Base-by-base conservation (phyloP, 805 yeast species). In the Cyberlindnera subsufficiens region DNA sequence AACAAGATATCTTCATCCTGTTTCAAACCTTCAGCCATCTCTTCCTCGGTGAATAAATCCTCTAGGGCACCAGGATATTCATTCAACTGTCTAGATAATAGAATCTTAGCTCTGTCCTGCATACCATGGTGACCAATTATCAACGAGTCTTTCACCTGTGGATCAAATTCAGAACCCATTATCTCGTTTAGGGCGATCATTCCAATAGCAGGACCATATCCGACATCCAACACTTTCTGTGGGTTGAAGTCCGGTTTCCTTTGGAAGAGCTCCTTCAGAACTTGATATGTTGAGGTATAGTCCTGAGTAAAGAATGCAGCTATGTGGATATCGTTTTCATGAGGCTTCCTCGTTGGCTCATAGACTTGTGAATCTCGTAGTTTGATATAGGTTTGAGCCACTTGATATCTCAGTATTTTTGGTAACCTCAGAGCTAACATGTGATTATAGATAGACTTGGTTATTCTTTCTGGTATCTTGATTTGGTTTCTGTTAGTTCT, bases 131-230 rank as follows among this genome's bases (percentile, higher is more conserved):
- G 68, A 1, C 96, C 93, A 16, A 81, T 68, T 15, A 90, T 73
- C 19, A 82, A 85, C 0, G 86, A 80, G 32, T 86, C 88, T 53
- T 86, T 86, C 13, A 67, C 66, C 16, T 65, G 65, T 0, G 95
- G 88, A 16, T 64, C 59, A 65, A 75, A 84, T 0, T 72, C 72
- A 3, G 72, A 72, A 0, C 86, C 89, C 79, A 87, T 77, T 1
- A 90, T 54, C 54, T 89, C 96, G 56, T 90, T 87, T 40, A 89
- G 67, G 0, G 95, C 98, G 14, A 90, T 65, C 69, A 93, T 79
- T 2, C 97, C 97, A 0, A 95, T 82, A 2, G 88, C 91, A 1
- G 99, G 98, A 0, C 99, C 98, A 57, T 74, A 80, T 0, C 96
- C 91, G 13, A 87, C 76, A 55, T 87, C 95, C 39, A 93, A 67